Evolutionary conservation across 176 grass and related monocot species (phyloP).

Genomic region (Puccinellia tenuiflora): DNA sequence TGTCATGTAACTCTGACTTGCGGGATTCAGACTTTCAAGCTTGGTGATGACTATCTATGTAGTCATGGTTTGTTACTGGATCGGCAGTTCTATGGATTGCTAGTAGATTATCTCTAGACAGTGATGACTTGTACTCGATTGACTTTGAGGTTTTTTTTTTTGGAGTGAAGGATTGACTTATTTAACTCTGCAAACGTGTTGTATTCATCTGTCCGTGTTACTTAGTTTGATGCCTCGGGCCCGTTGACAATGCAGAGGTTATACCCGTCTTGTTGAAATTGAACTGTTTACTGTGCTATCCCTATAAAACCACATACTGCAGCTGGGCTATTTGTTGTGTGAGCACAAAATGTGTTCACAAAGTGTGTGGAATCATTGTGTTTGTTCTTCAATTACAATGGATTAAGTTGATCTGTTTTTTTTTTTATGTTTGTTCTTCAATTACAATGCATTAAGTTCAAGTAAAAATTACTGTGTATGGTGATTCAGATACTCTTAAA

Average conservation of each 20-base stretch:
- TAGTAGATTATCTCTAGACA: background rate
- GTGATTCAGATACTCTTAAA: background rate
- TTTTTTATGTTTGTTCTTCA: no score
- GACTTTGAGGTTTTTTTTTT: background rate
- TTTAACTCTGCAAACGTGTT: background rate
- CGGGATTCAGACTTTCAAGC: background rate
- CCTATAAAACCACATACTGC: background rate
- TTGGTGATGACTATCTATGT: background rate
- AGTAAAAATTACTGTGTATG: no score
- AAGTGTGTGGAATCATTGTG: background rate
- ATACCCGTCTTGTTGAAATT: background rate
- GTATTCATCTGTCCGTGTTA: background rate
- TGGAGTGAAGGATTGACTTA: background rate
- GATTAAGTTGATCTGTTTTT: background rate
- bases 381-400: background rate
- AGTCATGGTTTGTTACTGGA: background rate
- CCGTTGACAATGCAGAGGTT: no score
- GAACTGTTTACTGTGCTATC: background rate
- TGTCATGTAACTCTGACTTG: constrained; percentile 14
- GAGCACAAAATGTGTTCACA: no score
- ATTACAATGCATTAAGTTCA: no score
- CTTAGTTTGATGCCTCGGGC: background rate
- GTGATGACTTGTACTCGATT: background rate
- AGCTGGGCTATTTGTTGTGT: background rate
- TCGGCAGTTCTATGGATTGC: background rate